Evolutionary conservation across 192 early-diverging fungal species (phyloP), one percentile per base, ranked within the genome.

Genomic region (Cetraspora pellucida): DNA sequence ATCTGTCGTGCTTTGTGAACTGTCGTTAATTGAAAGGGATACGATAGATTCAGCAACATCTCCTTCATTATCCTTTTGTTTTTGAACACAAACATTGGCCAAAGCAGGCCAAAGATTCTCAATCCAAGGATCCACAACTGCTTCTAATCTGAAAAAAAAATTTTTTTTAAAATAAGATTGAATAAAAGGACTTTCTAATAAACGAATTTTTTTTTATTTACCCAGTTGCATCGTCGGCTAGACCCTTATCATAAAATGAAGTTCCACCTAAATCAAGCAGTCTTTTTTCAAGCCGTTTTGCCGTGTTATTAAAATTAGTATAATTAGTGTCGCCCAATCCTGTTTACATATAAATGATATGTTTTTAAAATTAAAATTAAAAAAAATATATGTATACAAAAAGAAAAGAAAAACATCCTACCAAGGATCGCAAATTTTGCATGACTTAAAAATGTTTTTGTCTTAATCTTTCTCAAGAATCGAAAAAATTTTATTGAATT

Each of bases 271-370:
- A 79, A 46, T 93, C 93, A 57, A 84, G 80, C 78, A 95, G 81
- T 81, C 90, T 89, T 78, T 87, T 89, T 49, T 96, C 95, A 27
- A 98, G 79, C 13, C 92, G 82, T 80, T 92, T 92, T 8, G 90
- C 92, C 0, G 95, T 93, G 58, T 95, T 93, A 77, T 93, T 94
- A 81, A 97, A 98, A 80, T 97, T 96, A 61, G 89, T 87, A 81
- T 97, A 98, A 79, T 98, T 97, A 19, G 95, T 95, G 76, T 98
- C 97, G 17, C 97, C 97, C 27, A 98, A 86, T 7, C 95, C 95
- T 88, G 28, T 49, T 65, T 19, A 66, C 63, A 1, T 23, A 54
- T 2, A 27, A 77, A 69, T 27, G 30, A 10, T n/a, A 37, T 54
- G 0, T 10, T n/a, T 71, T 30, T n/a, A 77, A 17, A 47, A 50